These are phyloP conservation scores for Xylaria sp. DNA, from an alignment of 2,329 filamentous ascomycete species.

Conservation along the genomic window DNA sequence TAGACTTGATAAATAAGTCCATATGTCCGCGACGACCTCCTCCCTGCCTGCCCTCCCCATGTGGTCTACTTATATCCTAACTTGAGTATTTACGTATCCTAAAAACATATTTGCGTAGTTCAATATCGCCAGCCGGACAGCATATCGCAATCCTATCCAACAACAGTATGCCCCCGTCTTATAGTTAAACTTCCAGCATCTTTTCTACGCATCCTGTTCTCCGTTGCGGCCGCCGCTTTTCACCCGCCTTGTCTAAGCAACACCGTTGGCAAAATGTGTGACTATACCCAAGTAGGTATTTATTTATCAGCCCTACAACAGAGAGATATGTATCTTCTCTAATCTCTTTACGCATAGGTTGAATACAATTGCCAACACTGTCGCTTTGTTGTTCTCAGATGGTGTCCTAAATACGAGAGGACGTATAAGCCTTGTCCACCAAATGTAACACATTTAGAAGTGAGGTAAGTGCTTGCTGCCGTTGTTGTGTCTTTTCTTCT, in stretches of 20 bases:
- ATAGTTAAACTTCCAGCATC: neutral
- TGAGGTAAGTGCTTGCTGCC: conserved; percentile 43
- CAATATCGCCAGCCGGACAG: conserved; percentile 1
- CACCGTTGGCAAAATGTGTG: conserved; percentile 46
- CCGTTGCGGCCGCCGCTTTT: neutral
- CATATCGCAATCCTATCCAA: neutral
- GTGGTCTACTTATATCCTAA: conserved; percentile 9
- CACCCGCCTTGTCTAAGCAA: neutral
- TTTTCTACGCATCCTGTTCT: conserved; percentile 3
- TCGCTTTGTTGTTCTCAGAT: conserved; percentile 50
- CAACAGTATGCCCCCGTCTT: neutral
- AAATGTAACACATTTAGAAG: conserved; percentile 49
- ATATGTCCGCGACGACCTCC: conserved; percentile 21
- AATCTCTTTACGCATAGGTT: conserved; percentile 39
- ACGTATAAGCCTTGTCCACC: conserved; percentile 49
- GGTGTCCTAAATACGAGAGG: conserved; percentile 50
- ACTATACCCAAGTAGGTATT: conserved; percentile 49
- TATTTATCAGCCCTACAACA: neutral
- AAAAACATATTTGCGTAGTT: conserved; percentile 2
- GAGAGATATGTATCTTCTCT: neutral
- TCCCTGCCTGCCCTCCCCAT: conserved; percentile 5
- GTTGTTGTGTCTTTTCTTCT: too few species aligned
- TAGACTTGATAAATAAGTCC: conserved; percentile 31
- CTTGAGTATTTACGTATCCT: neutral
- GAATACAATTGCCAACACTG: conserved; percentile 51